phyloP scores from a whole-genome alignment of 1,284 basidiomycete genomes.

The Rhodotorula sp. region DNA sequence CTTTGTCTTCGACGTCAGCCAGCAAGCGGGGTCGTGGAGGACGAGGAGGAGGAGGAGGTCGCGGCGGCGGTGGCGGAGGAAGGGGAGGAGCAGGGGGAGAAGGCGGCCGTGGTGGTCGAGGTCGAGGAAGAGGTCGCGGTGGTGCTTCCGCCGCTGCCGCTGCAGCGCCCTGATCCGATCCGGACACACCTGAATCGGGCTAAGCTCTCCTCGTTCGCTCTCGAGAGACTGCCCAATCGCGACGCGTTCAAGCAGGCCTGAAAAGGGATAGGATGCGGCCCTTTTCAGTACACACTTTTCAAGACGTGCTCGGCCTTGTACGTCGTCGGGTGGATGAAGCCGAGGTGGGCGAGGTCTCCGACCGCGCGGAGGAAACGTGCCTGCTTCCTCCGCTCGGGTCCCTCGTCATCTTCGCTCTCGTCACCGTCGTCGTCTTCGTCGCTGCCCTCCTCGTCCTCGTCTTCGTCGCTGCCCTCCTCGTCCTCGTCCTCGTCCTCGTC shows the following conservation, averaged over 20 bases:
- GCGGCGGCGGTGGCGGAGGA: not conserved
- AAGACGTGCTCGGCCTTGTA: slow-evolving; percentile 44
- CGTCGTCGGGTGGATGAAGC: slow-evolving; percentile 42
- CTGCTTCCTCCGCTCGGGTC: slow-evolving; percentile 30
- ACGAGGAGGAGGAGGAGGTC: not conserved
- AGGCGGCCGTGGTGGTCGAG: not conserved
- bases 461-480: slow-evolving; percentile 13
- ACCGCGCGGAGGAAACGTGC: slow-evolving; percentile 42
- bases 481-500: slow-evolving; percentile 30
- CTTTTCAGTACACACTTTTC: slow-evolving; percentile 41
- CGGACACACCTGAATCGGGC: too few relatives aligned
- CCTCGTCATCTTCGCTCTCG: slow-evolving; percentile 23
- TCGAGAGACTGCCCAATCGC: not conserved
- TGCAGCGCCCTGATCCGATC: not conserved
- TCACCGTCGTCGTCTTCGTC: slow-evolving; percentile 17
- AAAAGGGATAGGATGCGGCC: not conserved
- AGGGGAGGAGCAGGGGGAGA: not conserved
- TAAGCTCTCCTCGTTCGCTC: not conserved
- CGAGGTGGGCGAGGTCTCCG: slow-evolving; percentile 40
- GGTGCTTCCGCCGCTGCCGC: not conserved
- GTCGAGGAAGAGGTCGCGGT: not conserved
- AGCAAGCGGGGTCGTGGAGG: not conserved
- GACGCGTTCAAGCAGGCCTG: not conserved
- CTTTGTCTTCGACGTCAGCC: not conserved
- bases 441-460: slow-evolving; percentile 4